Evolutionary conservation across 768 basidiomycete genomes (phyloP).

Genomic region (Serendipita vermifera): DNA sequence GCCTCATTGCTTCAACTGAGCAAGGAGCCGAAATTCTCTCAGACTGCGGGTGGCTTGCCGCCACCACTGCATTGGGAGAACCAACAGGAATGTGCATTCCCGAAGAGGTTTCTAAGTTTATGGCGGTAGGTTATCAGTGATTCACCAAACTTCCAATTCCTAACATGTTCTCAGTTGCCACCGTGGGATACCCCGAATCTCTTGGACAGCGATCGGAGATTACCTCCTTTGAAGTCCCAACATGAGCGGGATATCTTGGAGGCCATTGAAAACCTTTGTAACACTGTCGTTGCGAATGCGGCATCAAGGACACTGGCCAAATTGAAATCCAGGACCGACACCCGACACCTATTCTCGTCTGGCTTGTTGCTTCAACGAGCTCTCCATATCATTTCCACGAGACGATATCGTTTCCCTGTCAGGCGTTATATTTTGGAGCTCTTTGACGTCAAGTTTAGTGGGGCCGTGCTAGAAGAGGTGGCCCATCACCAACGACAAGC

Average conservation of each 20-base stretch:
- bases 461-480: slow-evolving; percentile 43
- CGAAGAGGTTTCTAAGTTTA: slow-evolving; percentile 64
- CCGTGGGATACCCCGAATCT: slow-evolving; percentile 39
- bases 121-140: slow-evolving; percentile 40
- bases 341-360: slow-evolving; percentile 61
- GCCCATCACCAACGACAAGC: slow-evolving; percentile 16
- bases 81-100: slow-evolving; percentile 91
- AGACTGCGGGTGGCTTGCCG: slow-evolving; percentile 89
- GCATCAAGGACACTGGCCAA: slow-evolving; percentile 85
- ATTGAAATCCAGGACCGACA: slow-evolving; percentile 67
- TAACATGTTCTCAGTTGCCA: slow-evolving; percentile 43
- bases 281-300: slow-evolving; percentile 89
- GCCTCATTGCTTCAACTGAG: slow-evolving; percentile 79
- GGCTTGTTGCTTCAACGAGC: slow-evolving; percentile 71
- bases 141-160: slow-evolving; percentile 1
- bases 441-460: slow-evolving; percentile 71
- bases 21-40: slow-evolving; percentile 89
- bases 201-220: slow-evolving; percentile 25
- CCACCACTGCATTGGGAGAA: slow-evolving; percentile 67
- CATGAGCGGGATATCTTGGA: slow-evolving; percentile 74
- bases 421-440: slow-evolving; percentile 86
- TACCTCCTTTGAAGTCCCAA: slow-evolving; percentile 53
- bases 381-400: slow-evolving; percentile 74
- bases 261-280: slow-evolving; percentile 85
- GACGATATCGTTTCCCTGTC: slow-evolving; percentile 83